Evolutionary conservation across 495 filamentous ascomycete genomes (phyloP).

Genomic region (Sporormia fimetaria): DNA sequence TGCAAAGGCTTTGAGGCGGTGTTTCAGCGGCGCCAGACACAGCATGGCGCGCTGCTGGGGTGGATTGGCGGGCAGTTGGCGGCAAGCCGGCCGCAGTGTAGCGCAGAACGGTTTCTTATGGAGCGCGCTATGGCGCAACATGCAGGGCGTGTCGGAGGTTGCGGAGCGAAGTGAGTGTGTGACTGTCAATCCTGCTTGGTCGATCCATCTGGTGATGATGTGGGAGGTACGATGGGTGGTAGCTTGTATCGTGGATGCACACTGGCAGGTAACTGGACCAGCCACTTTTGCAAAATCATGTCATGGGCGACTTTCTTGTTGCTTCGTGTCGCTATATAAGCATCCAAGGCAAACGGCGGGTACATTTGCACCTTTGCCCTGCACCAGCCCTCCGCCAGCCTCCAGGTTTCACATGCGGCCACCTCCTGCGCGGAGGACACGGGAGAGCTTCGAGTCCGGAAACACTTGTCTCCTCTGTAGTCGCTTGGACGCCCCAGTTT

Average conservation of each 20-base stretch:
- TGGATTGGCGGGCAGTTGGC: conserved; percentile 25
- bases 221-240: too few relatives aligned
- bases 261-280: too few relatives aligned
- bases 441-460: too few relatives aligned
- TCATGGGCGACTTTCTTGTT: too few relatives aligned
- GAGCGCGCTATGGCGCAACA: conserved; percentile 17
- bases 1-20: conserved; percentile 29
- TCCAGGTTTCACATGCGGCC: conserved; percentile 21
- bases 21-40: conserved; percentile 32
- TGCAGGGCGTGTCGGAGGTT: conserved; percentile 1
- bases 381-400: conserved; percentile 21
- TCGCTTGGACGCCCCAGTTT: too few relatives aligned
- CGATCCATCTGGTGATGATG: too few relatives aligned
- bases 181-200: conserved; percentile 1
- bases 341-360: too few relatives aligned
- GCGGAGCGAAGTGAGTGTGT: not conserved
- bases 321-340: too few relatives aligned
- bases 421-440: conserved; percentile 15
- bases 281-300: too few relatives aligned
- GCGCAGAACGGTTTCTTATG: conserved; percentile 18
- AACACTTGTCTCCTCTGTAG: too few relatives aligned
- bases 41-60: conserved; percentile 24
- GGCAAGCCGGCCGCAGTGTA: conserved; percentile 8
- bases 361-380: not conserved
- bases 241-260: too few relatives aligned